Base-by-base conservation (phyloP, 139 green algal genomes). In the Asterochloris erici region DNA sequence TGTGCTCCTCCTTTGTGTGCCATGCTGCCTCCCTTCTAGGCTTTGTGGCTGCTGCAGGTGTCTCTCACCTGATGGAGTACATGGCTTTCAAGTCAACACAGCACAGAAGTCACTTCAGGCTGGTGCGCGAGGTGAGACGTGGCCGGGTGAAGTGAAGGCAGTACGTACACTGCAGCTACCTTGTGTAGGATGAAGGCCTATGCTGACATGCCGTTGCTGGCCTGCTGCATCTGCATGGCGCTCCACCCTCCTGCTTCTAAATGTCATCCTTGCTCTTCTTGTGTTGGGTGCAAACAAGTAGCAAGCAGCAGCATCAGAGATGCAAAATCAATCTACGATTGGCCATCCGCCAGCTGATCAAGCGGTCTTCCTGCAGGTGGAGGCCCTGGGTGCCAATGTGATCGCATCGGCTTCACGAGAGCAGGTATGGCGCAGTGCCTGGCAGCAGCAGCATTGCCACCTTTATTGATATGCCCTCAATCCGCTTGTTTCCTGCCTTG, bases 1-100 rank as follows among this genome's bases (percentile, higher is more conserved):
- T 81, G 47, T 9, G 76, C 76, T 4, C 17, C 26, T 19, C 4
- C 27, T 54, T 54, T 54, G 15, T 63, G 2, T 79, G 74, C 9
- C 12, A 19, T 27, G 74, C 29, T 66, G 29, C 61, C 21, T 14
- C 14, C 14, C 14, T n/a, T 24, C 76, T 76, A 26, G 64, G 21
- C 38, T n/a, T 61, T 28, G 28, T 86, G 73, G 38, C 38, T 47
- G 78, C n/a, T 66, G 60, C 90, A 91, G 95, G 95, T n/a, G 85
- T 81, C 23, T 96, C 92, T 14, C 94, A 98, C 64, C 69, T 99
- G 79, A 84, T 99, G 74, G 96, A 99, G 83, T 96, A 95, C 84
- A 91, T 98, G 86, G 94, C 95, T 11, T 99, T 98, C 84, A 98
- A 97, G 82, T 85, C 90, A 84, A 98, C 95, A 4, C 80, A 69